Conservation (phyloP, 2,329 filamentous ascomycete species). For the Rhinocladiella similis region DNA sequence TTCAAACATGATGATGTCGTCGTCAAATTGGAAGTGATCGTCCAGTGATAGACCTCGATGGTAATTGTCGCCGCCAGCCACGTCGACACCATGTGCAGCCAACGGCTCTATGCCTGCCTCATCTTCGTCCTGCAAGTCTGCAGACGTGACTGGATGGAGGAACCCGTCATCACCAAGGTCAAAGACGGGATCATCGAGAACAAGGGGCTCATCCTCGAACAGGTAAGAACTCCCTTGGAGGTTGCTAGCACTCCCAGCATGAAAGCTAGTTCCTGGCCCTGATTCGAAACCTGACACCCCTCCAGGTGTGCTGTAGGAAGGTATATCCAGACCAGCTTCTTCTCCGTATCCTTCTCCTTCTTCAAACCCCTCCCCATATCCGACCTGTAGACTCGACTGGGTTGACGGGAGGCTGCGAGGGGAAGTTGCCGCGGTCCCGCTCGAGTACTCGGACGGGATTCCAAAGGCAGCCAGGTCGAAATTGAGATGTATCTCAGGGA, state of each 20-base stretch:
- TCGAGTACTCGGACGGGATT: constrained; percentile 37
- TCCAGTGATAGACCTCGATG: neutral
- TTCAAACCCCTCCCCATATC: constrained; percentile 12
- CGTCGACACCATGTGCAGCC: neutral
- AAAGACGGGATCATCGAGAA: constrained; percentile 57
- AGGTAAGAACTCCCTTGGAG: constrained; percentile 30
- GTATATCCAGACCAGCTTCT: constrained; percentile 46
- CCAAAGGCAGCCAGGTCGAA: constrained; percentile 52
- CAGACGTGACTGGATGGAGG: constrained; percentile 42
- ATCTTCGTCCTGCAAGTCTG: constrained; percentile 17
- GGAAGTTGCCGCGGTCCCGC: constrained; percentile 30
- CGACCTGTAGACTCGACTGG: constrained; percentile 34
- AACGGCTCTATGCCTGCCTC: neutral
- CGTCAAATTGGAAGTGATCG: constrained; percentile 27
- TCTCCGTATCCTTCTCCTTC: constrained; percentile 1
- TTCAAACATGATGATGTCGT: constrained; percentile 29
- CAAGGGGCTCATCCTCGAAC: constrained; percentile 44
- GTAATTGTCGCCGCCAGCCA: neutral
- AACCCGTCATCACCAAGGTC: constrained; percentile 63
- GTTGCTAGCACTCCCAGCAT: constrained; percentile 34
- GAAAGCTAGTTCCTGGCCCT: constrained; percentile 44
- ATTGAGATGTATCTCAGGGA: constrained; percentile 64
- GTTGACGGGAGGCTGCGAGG: constrained; percentile 26
- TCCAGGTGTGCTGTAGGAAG: constrained; percentile 47
- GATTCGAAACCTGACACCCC: constrained; percentile 41